These are phyloP conservation scores for Themeda triandra DNA, from an alignment of 176 grass and related monocot genomes.

Conservation along the genomic window DNA sequence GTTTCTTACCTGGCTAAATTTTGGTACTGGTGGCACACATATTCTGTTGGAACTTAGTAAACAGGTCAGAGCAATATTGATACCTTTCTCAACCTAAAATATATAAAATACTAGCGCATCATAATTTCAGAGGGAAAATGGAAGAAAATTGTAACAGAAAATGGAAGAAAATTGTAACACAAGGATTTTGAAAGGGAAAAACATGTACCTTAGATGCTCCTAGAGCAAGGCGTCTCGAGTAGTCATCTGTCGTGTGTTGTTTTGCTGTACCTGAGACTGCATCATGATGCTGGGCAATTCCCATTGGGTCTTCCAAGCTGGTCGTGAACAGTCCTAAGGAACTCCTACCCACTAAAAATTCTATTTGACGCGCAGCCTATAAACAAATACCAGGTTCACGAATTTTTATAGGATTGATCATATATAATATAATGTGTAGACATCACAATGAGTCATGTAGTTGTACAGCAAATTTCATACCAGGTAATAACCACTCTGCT, in stretches of 20 bases:
- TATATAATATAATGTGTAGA: neutral
- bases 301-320: conserved; percentile 78
- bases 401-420: neutral
- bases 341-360: conserved; percentile 55
- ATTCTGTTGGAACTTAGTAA: conserved; percentile 46
- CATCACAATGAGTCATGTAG: neutral
- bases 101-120: conserved; percentile 2
- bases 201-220: conserved; percentile 58
- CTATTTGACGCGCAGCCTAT: conserved; percentile 80
- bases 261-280: conserved; percentile 79
- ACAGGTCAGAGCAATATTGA: conserved; percentile 57
- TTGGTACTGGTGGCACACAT: conserved; percentile 39
- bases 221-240: conserved; percentile 72
- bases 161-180: neutral
- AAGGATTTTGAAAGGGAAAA: neutral
- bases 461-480: conserved; percentile 32
- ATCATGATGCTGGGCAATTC: conserved; percentile 86
- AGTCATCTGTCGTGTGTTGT: conserved; percentile 83
- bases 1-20: conserved; percentile 65
- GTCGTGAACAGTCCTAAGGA: conserved; percentile 51
- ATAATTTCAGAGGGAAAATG: conserved; percentile 17
- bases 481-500: conserved; percentile 83
- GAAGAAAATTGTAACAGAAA: neutral
- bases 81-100: conserved; percentile 60
- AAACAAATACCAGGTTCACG: conserved; percentile 3